Evolutionary conservation across 164 flowering plant species (phyloP).

Genomic region (Euptelea pleiosperma): DNA sequence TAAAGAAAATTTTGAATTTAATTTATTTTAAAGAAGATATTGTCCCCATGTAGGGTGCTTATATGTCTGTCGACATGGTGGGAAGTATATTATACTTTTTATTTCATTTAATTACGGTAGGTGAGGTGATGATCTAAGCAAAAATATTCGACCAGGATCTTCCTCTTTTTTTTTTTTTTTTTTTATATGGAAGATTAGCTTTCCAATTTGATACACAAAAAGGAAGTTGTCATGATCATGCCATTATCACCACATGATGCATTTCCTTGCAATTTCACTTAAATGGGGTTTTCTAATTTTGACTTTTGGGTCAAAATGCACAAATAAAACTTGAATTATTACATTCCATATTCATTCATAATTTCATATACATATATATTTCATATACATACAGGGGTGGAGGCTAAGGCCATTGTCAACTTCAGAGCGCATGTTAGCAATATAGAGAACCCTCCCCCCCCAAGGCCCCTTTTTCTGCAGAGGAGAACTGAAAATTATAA

Average conservation of each 20-base stretch:
- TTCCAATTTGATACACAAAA: conserved; percentile 1
- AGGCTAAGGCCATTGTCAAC: not conserved
- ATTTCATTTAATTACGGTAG: not conserved
- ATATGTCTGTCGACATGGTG: conserved; percentile 1
- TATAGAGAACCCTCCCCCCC: not conserved
- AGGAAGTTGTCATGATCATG: not conserved
- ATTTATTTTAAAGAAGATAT: conserved; percentile 3
- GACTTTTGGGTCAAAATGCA: not conserved
- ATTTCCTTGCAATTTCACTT: not conserved
- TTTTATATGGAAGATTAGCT: not conserved
- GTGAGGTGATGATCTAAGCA: not conserved
- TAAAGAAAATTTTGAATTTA: not conserved
- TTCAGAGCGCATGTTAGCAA: conserved; percentile 5
- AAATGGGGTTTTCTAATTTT: not conserved
- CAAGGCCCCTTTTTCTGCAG: not conserved
- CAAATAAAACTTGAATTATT: not conserved
- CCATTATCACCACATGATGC: too few species aligned
- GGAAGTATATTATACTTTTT: not conserved
- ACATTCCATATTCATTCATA: too few species aligned
- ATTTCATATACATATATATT: too few species aligned
- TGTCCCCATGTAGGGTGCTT: conserved; percentile 9
- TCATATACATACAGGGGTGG: too few species aligned
- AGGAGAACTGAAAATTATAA: not conserved
- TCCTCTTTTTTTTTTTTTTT: too few species aligned
- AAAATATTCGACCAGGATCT: conserved; percentile 12